These are phyloP conservation scores for Scedosporium minutisporum DNA, from an alignment of 2,329 filamentous ascomycete species.

Conservation along the genomic window DNA sequence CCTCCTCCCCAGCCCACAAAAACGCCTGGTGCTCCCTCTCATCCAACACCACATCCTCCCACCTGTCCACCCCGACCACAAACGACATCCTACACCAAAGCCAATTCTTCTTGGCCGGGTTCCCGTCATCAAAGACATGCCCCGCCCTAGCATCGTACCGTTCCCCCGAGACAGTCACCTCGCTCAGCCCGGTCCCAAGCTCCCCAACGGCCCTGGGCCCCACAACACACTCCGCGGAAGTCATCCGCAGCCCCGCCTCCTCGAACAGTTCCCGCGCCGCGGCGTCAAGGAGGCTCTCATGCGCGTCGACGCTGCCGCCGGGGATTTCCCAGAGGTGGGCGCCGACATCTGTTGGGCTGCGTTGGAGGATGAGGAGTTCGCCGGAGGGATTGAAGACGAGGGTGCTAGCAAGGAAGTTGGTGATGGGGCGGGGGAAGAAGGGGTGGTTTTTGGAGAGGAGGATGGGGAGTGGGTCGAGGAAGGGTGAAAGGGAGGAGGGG, in stretches of 20 bases:
- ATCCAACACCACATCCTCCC: conserved; percentile 22
- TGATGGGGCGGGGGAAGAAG: conserved; percentile 3
- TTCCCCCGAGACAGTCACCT: conserved; percentile 20
- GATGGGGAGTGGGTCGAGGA: conserved; percentile 9
- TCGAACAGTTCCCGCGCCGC: conserved; percentile 38
- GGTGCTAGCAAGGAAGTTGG: conserved; percentile 20
- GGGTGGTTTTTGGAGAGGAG: conserved; percentile 8
- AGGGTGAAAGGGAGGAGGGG: conserved; percentile 10
- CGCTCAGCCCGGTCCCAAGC: conserved; percentile 8
- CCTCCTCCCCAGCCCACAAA: conserved; percentile 28
- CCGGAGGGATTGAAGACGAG: conserved; percentile 23
- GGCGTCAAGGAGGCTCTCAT: conserved; percentile 33
- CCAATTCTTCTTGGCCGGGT: background rate
- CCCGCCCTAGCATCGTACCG: conserved; percentile 19
- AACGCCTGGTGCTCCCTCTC: conserved; percentile 31
- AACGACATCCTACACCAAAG: conserved; percentile 26
- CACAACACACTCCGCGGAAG: conserved; percentile 16
- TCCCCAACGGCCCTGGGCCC: background rate
- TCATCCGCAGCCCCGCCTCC: conserved; percentile 30
- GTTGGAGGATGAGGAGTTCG: conserved; percentile 35
- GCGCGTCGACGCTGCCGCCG: conserved; percentile 33
- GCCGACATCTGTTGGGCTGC: conserved; percentile 32
- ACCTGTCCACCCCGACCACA: conserved; percentile 17
- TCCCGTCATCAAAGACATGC: conserved; percentile 24
- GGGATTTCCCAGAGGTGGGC: conserved; percentile 39